A percentile compares a stretch with the other conserved stretches of the same genome.
These are phyloP conservation scores for Mallotus japonicus DNA, from an alignment of 441 rosid genomes.

Conservation along the genomic window DNA sequence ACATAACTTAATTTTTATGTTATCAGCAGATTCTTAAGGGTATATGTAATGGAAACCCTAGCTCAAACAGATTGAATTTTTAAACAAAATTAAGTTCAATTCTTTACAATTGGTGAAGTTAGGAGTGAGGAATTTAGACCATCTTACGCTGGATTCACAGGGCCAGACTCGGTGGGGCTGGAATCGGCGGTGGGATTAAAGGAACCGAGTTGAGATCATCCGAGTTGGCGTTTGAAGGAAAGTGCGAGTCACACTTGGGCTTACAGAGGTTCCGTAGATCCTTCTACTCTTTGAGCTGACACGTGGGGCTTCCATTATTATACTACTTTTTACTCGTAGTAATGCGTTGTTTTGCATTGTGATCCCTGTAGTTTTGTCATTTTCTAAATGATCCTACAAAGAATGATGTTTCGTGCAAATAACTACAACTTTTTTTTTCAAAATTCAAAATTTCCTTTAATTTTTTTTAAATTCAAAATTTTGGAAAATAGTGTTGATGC, in stretches of 20 bases:
- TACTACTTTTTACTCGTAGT: not conserved
- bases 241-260: conserved; percentile 34
- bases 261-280: conserved; percentile 33
- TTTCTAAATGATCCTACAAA: not conserved
- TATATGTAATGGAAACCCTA: conserved; percentile 26
- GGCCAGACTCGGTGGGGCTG: conserved; percentile 1
- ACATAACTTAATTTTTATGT: too few species aligned
- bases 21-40: not conserved
- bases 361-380: not conserved
- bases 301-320: conserved; percentile 25
- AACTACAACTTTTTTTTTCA: too few species aligned
- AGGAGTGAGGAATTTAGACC: conserved; percentile 10
- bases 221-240: conserved; percentile 33
- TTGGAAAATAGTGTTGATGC: too few species aligned
- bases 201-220: conserved; percentile 27
- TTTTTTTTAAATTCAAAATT: too few species aligned
- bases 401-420: not conserved
- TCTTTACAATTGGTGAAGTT: conserved; percentile 6
- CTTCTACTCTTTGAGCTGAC: conserved; percentile 32
- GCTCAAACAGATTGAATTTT: conserved; percentile 6
- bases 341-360: not conserved
- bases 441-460: too few species aligned
- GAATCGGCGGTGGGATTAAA: conserved; percentile 22
- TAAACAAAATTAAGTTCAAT: not conserved
- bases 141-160: conserved; percentile 32